Base-by-base conservation (phyloP, 129 eudicot species). In the Cynara cardunculus region DNA sequence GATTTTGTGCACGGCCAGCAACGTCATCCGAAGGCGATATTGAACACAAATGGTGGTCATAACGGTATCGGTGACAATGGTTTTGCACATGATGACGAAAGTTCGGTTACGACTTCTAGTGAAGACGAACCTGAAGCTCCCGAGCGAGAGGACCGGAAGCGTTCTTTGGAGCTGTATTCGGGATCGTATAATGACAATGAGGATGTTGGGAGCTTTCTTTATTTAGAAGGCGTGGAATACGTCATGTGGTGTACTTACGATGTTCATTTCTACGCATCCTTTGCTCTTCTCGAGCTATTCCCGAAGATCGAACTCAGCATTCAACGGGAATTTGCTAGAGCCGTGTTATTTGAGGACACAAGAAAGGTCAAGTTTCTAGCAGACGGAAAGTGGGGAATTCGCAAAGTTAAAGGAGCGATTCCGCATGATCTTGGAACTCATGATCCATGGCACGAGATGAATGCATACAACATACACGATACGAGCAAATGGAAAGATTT, bases 231-330 rank as follows among this genome's bases (percentile, higher is more conserved):
- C 8, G 93, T 96, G 4, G 99, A 96, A 85, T 96, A 96, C 83
- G 89, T 96, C 9, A 96, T 96, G 99, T 96, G 99, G 99, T 96
- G 99, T 83, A 96, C 99, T 26, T 96, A 96, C 74, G 99, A 96
- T 73, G 99, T 96, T 49, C 99, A 96, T 74, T 96, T 96, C 84
- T 96, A 96, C 53, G 99, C 99, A 4, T 96, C 99, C 12, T 96
- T 92, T 82, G 99, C 99, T 9, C 95, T 96, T 69, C 99, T 96
- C 37, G 93, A 87, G 77, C 88, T 96, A 18, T 96, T 96, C 53
- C 99, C 99, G 12, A 90, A 96, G 80, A 96, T 96, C 73, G 99
- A 96, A 80, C 93, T 96, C 53, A 92, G 99, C 75, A 91, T 96
- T 73, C 99, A 96, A 80, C 93, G 99, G 16, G 99, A 95, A 53